Percentiles rank a stretch among this genome's conserved stretches.
Evolutionary conservation across 306 rosid genomes (phyloP).

Genomic region (Rosa rugosa): DNA sequence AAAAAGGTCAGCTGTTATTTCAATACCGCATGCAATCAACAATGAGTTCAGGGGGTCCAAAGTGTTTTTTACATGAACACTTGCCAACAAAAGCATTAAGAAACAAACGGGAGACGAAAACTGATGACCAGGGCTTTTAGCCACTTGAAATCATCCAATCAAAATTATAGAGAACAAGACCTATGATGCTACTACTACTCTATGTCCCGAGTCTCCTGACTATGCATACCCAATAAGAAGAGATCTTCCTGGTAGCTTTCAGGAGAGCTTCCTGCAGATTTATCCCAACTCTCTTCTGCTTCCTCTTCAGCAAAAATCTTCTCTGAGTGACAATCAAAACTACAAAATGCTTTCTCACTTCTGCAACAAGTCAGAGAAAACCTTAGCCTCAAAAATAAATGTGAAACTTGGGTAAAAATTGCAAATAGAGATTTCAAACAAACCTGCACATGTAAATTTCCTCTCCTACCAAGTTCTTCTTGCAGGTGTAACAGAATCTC

Average conservation of each 20-base stretch:
- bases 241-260: constrained; percentile 58
- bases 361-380: constrained; percentile 36
- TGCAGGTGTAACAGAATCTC: constrained; percentile 51
- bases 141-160: constrained; percentile 56
- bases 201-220: constrained; percentile 13
- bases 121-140: constrained; percentile 53
- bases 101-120: constrained; percentile 17
- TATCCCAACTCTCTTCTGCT: constrained; percentile 36
- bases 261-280: constrained; percentile 50
- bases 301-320: constrained; percentile 46
- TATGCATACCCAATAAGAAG: constrained; percentile 56
- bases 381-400: constrained; percentile 15
- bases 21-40: background rate
- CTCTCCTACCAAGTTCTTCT: constrained; percentile 52
- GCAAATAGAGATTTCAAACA: constrained; percentile 20
- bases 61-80: constrained; percentile 24
- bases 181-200: background rate
- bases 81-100: constrained; percentile 17
- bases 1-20: background rate
- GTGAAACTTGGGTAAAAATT: constrained; percentile 4
- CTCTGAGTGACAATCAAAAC: constrained; percentile 50
- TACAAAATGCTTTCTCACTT: constrained; percentile 67
- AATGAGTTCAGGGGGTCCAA: constrained; percentile 29
- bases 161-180: constrained; percentile 25
- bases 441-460: constrained; percentile 55